Conservation (phyloP, 1,284 basidiomycete species). For the Chondrostereum purpureum region DNA sequence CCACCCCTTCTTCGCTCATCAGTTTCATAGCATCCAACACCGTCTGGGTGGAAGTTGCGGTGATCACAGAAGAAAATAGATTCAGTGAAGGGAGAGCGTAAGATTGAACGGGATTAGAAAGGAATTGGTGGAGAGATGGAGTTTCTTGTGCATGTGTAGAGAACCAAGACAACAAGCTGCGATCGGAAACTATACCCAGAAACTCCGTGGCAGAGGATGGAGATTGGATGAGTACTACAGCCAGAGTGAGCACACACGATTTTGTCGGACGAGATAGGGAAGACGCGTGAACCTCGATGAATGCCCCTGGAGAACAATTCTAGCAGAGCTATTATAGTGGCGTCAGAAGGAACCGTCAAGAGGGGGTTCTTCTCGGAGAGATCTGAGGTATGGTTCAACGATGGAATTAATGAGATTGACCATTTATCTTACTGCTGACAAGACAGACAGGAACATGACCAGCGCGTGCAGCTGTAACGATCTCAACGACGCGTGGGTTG, state of each 20-base stretch:
- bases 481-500: slow-evolving; percentile 54
- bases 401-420: slow-evolving; percentile 1
- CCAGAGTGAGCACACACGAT: slow-evolving; percentile 7
- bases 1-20: slow-evolving; percentile 77
- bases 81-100: slow-evolving; percentile 62
- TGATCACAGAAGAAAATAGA: slow-evolving; percentile 54
- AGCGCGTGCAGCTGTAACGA: slow-evolving; percentile 63
- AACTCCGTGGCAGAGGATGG: slow-evolving; percentile 31
- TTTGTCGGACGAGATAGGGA: slow-evolving; percentile 3
- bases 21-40: slow-evolving; percentile 72
- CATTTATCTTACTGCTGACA: slow-evolving; percentile 56
- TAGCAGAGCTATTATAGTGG: slow-evolving; percentile 56
- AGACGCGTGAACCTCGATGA: slow-evolving; percentile 52
- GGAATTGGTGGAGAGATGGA: slow-evolving; percentile 42
- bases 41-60: slow-evolving; percentile 45
- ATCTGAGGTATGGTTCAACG: slow-evolving; percentile 34
- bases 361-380: slow-evolving; percentile 77
- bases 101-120: slow-evolving; percentile 48
- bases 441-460: slow-evolving; percentile 66
- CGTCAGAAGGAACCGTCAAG: slow-evolving; percentile 52
- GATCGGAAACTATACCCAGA: slow-evolving; percentile 57
- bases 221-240: slow-evolving; percentile 44
- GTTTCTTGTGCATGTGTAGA: slow-evolving; percentile 43
- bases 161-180: slow-evolving; percentile 58
- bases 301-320: slow-evolving; percentile 60